Base-by-base conservation (phyloP, 1,284 basidiomycete species). In the Malassezia restricta region DNA sequence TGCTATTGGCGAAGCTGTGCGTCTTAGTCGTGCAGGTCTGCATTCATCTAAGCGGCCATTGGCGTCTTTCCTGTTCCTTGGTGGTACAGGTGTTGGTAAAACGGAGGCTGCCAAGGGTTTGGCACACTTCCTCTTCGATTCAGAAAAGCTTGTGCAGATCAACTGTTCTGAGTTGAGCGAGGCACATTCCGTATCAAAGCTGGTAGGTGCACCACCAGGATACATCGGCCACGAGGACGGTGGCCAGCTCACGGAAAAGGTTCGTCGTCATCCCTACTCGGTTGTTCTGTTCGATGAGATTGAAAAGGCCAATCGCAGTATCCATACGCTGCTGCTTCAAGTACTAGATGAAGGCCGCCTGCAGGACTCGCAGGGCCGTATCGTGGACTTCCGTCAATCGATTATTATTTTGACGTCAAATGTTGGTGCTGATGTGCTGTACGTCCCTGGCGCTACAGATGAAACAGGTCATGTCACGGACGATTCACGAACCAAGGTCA, bases 401-500 rank as follows among this genome's bases (percentile, higher is more conserved):
- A 87, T 89, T 70, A 83, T 91, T 63, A 86, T 91, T 73, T 84
- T 94, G 79, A 95, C 90, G 3, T 89, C 86, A 49, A 96, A 96
- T 73, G 79, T 95, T 30, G 76, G 83, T 4, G 82, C 81, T 45
- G 81, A 86, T 68, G 84, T 88, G 47, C 81, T 94, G 15, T 83
- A 83, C 8, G 80, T 84, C 59, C 75, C 79, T 1, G 79, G 80
- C 0, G 80, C 87, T 0, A 83, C 80, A 30, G 79, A 82, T 47
- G 72, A 71, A 6, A 52, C 52, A 40, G 89, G 88, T 1, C 71
- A 80, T 2, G 80, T 92, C 15, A 85, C 82, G 0, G 68, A 77
- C 1, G 75, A 77, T 44, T 83, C 87, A 11, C 80, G 79, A 47
- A 71, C 78, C 5, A 78, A 82, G 56, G 87, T 95, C n/a, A 76